Percentiles rank a stretch among this genome's conserved stretches.
Conservation (phyloP, 164 flowering plant genomes). For the Stephania cephalantha region DNA sequence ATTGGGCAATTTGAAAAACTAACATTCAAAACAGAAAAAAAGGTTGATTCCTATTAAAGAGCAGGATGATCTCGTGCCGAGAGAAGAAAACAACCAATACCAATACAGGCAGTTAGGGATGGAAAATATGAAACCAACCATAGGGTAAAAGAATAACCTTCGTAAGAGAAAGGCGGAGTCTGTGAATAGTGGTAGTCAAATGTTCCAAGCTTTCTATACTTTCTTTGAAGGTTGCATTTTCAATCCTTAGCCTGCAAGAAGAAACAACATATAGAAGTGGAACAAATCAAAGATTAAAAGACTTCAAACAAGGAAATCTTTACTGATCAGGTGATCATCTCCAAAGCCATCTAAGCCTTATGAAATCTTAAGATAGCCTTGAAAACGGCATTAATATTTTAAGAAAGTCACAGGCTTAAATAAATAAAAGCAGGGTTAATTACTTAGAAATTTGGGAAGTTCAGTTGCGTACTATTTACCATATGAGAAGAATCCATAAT, state of each 20-base stretch:
- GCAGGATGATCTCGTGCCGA: no score
- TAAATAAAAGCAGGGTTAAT: no score
- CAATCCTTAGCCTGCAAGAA: conserved; percentile 66
- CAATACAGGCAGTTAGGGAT: background rate
- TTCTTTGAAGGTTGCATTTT: conserved; percentile 84
- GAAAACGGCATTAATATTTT: no score
- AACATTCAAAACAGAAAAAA: no score
- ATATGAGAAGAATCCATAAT: background rate
- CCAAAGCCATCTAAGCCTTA: no score
- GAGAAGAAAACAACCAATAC: no score
- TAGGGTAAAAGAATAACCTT: conserved; percentile 39
- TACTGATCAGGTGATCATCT: no score
- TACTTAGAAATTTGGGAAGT: background rate
- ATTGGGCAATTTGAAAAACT: background rate
- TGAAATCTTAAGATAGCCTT: no score
- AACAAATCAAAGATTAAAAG: no score
- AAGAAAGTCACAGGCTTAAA: no score
- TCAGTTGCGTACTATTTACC: background rate
- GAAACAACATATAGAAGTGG: background rate
- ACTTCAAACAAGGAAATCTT: no score
- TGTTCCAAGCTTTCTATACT: conserved; percentile 75
- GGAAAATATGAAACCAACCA: background rate
- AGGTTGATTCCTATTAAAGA: no score
- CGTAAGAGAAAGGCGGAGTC: conserved; percentile 60
- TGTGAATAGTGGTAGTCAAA: conserved; percentile 58